phyloP scores from a whole-genome alignment of 352 stramenopile species.

The Pythium insidiosum region DNA sequence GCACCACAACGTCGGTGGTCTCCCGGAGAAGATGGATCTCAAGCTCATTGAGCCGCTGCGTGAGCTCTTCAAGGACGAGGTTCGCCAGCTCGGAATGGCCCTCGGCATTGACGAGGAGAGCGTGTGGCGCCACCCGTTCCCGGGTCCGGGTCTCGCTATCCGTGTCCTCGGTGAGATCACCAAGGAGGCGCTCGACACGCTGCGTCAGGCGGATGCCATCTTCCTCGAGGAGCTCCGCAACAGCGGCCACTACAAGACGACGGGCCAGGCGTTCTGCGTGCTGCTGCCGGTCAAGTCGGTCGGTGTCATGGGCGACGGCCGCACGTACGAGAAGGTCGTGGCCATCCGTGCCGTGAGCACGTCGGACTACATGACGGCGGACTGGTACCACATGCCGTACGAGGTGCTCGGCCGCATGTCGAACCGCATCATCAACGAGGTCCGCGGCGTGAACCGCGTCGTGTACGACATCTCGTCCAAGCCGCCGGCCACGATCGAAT shows the following conservation, averaged over 20 bases:
- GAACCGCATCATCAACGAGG: constrained; percentile 98
- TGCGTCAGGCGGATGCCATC: constrained; percentile 97
- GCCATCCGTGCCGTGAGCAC: constrained; percentile 96
- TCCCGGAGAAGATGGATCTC: constrained; percentile 97
- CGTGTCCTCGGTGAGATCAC: constrained; percentile 97
- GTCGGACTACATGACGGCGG: constrained; percentile 99
- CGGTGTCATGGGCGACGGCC: constrained; percentile 97
- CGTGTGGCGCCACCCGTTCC: constrained; percentile 99
- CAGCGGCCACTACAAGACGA: constrained; percentile 97
- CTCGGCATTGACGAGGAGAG: constrained; percentile 96
- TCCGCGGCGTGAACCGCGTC: constrained; percentile 97
- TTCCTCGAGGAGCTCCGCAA: constrained; percentile 96
- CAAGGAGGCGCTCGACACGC: constrained; percentile 90
- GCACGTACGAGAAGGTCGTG: constrained; percentile 95
- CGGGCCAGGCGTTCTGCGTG: constrained; percentile 97
- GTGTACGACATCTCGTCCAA: constrained; percentile 99
- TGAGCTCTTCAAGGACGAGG: constrained; percentile 99
- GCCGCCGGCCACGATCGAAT: constrained; percentile 99
- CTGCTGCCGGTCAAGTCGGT: constrained; percentile 96
- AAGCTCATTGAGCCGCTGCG: constrained; percentile 99
- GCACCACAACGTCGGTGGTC: constrained; percentile 99
- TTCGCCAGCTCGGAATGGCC: constrained; percentile 95
- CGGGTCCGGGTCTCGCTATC: constrained; percentile 97
- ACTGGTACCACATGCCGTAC: constrained; percentile 99
- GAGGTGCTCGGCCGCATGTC: constrained; percentile 96